Evolutionary conservation across 2,329 filamentous ascomycete species (phyloP).

Genomic region (Fusarium torulosum): DNA sequence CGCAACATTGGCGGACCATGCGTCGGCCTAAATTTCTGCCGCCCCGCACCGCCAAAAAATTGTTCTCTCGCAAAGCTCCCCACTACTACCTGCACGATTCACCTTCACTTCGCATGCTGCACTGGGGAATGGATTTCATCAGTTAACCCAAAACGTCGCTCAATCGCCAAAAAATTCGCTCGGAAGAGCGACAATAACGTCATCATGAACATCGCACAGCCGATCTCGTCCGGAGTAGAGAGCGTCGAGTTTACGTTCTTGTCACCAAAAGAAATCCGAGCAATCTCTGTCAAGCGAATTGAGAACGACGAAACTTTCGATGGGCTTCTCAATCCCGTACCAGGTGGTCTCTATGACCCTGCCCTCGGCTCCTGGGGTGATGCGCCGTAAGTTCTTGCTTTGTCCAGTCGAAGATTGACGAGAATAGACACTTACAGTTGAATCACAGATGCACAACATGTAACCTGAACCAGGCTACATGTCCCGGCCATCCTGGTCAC

Average conservation of each 20-base stretch:
- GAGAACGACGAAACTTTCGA: slow-evolving; percentile 96
- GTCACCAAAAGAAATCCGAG: slow-evolving; percentile 82
- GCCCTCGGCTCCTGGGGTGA: slow-evolving; percentile 92
- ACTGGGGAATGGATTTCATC: slow-evolving; percentile 42
- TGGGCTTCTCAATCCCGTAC: slow-evolving; percentile 86
- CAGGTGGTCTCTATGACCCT: slow-evolving; percentile 91
- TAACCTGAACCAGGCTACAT: slow-evolving; percentile 82
- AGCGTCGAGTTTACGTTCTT: slow-evolving; percentile 93
- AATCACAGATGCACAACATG: slow-evolving; percentile 86
- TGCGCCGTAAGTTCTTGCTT: slow-evolving; percentile 70
- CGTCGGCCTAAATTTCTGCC: slow-evolving; percentile 57
- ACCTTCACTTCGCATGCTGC: slow-evolving; percentile 37
- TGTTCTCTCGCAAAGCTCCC: slow-evolving; percentile 45
- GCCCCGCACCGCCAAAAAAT: slow-evolving; percentile 61
- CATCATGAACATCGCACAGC: slow-evolving; percentile 80
- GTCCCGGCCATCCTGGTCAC: slow-evolving; percentile 93
- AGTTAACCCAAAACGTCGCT: slow-evolving; percentile 44
- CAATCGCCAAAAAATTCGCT: slow-evolving; percentile 39
- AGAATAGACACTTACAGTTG: slow-evolving; percentile 20
- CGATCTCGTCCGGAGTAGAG: slow-evolving; percentile 84
- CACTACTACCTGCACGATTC: slow-evolving; percentile 42
- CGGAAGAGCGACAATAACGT: slow-evolving; percentile 32
- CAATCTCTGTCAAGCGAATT: slow-evolving; percentile 92
- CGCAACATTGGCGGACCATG: slow-evolving; percentile 8
- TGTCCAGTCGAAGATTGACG: not conserved